A percentile compares a stretch with the other conserved stretches of the same genome.
Conservation (phyloP, 2,329 filamentous ascomycete genomes). For the Taxawa tesnikishii region DNA sequence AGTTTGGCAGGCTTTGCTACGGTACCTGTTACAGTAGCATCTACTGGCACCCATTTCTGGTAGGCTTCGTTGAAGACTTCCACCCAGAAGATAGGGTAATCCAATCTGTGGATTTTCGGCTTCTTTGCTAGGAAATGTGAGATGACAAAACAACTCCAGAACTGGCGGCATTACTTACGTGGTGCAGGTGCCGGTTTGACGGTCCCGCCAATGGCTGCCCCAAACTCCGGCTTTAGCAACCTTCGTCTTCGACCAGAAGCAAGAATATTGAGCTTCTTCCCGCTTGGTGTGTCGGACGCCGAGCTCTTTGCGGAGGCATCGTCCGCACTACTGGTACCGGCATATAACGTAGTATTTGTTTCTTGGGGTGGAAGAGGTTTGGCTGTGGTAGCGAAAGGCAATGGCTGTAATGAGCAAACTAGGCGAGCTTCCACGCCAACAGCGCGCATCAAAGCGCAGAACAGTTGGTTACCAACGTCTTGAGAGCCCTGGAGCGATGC, state of each 20-base stretch:
- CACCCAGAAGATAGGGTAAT: conserved; percentile 84
- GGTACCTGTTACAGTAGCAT: conserved; percentile 69
- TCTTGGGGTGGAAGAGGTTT: conserved; percentile 29
- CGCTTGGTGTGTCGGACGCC: conserved; percentile 5
- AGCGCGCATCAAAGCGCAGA: conserved; percentile 75
- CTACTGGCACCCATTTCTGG: conserved; percentile 85
- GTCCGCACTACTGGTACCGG: conserved; percentile 11
- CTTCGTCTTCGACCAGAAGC: conserved; percentile 13
- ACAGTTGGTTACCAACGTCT: conserved; percentile 81
- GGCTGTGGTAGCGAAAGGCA: conserved; percentile 51
- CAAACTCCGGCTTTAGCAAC: conserved; percentile 18
- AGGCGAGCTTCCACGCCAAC: conserved; percentile 71
- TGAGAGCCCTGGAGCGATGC: conserved; percentile 63
- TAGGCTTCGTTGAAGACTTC: conserved; percentile 77
- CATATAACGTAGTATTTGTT: conserved; percentile 24
- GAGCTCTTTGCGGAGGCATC: conserved; percentile 5
- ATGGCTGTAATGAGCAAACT: conserved; percentile 78
- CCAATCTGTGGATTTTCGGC: conserved; percentile 49
- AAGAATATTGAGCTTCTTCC: no score
- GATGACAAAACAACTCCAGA: no score
- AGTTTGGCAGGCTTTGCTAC: conserved; percentile 64
- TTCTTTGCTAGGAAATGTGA: conserved; percentile 12
- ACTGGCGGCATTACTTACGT: no score
- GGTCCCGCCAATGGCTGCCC: conserved; percentile 1
- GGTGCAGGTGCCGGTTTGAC: conserved; percentile 2